A percentile compares a stretch with the other conserved stretches of the same genome.
Evolutionary conservation across 208 protist genomes (phyloP).

Genomic region (Herpetomonas tarakana): DNA sequence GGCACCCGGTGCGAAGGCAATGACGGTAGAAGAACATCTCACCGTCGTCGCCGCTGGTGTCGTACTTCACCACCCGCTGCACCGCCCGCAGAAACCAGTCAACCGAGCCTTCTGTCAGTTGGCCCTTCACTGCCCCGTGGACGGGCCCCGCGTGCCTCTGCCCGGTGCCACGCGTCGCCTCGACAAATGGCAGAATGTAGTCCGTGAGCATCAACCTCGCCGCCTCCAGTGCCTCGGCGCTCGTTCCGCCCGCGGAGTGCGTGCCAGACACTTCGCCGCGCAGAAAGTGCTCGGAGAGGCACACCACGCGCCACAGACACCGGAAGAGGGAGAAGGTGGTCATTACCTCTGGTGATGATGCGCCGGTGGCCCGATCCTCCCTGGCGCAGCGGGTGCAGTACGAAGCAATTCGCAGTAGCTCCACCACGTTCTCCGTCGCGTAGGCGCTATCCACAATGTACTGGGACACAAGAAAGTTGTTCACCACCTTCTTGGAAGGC

Average conservation of each 20-base stretch:
- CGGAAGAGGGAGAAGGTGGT: conserved; percentile 54
- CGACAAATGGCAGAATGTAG: neutral
- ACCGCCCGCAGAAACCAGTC: conserved; percentile 19
- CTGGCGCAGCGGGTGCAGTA: conserved; percentile 13
- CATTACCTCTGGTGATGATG: conserved; percentile 23
- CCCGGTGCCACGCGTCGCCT: neutral
- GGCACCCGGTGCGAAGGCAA: conserved; percentile 9
- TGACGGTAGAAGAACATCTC: conserved; percentile 69
- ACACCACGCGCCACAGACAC: conserved; percentile 61
- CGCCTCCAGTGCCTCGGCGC: neutral
- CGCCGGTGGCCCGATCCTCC: neutral
- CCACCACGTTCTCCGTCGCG: conserved; percentile 23
- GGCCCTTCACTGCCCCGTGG: neutral
- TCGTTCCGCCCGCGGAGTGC: neutral
- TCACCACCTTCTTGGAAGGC: conserved; percentile 4
- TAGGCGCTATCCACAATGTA: conserved; percentile 77
- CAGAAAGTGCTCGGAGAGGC: conserved; percentile 37
- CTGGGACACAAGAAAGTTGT: conserved; percentile 32
- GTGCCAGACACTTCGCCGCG: conserved; percentile 16
- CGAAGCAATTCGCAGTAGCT: conserved; percentile 48
- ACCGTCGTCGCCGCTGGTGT: conserved; percentile 55
- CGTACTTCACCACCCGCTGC: conserved; percentile 46
- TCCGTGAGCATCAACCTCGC: neutral
- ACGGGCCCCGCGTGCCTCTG: neutral
- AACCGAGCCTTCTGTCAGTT: neutral